Percentiles rank a stretch among this genome's conserved stretches.
Evolutionary conservation across 2,329 filamentous ascomycete genomes (phyloP).

Genomic region (Trichoderma aggressivum): DNA sequence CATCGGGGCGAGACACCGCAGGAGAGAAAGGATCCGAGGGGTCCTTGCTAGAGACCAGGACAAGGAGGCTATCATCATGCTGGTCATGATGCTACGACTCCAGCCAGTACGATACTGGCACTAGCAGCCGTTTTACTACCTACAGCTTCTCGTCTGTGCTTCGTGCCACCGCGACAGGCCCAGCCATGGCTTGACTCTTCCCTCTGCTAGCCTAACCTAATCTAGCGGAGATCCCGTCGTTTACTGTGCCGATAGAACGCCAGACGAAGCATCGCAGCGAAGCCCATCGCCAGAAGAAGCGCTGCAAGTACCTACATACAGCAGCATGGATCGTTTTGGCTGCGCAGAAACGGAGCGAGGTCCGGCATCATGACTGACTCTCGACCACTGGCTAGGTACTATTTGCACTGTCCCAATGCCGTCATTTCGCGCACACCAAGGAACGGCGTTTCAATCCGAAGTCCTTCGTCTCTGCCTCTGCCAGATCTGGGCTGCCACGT

Average conservation of each 20-base stretch:
- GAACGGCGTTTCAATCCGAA: slow-evolving; percentile 1
- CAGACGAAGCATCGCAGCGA: background rate
- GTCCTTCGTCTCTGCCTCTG: slow-evolving; percentile 1
- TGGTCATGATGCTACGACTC: background rate
- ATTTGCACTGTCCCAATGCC: background rate
- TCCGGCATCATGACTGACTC: slow-evolving; percentile 11
- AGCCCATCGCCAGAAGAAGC: background rate
- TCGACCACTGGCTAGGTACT: background rate
- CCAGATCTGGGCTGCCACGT: slow-evolving; percentile 19
- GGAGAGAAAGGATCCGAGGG: slow-evolving; percentile 4
- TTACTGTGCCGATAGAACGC: background rate
- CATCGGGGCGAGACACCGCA: slow-evolving; percentile 6
- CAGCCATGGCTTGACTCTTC: background rate
- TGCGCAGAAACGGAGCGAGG: slow-evolving; percentile 2
- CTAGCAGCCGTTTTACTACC: background rate
- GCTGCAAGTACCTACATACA: background rate
- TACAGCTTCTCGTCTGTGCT: background rate
- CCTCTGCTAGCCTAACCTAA: background rate
- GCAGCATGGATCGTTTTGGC: slow-evolving; percentile 5
- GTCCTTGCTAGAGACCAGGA: background rate
- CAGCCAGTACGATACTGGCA: background rate
- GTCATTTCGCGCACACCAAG: background rate
- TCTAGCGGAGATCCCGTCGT: slow-evolving; percentile 9
- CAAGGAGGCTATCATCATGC: background rate
- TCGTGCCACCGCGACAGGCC: background rate